Conservation (phyloP, 331 rosid genomes). For the Acacia concinna region DNA sequence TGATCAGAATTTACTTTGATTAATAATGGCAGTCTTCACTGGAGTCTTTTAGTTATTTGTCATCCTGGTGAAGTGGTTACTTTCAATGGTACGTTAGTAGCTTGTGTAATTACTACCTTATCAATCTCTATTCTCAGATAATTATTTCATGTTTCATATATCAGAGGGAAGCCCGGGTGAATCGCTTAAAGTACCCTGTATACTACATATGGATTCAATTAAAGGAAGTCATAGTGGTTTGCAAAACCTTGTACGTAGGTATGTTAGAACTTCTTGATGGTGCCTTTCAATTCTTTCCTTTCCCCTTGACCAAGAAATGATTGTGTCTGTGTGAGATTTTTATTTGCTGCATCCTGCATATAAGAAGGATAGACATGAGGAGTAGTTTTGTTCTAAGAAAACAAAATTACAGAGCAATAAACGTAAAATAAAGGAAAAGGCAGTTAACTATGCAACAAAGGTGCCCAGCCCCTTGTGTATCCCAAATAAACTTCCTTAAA, state of each 20-base stretch:
- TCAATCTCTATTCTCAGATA: conserved; percentile 18
- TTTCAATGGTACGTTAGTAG: conserved; percentile 52
- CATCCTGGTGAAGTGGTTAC: conserved; percentile 72
- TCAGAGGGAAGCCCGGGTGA: conserved; percentile 52
- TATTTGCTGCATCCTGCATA: neutral
- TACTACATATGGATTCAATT: conserved; percentile 86
- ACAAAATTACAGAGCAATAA: neutral
- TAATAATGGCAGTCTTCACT: conserved; percentile 60
- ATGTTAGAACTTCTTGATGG: conserved; percentile 26
- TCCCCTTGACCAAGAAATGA: neutral
- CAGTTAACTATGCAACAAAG: neutral
- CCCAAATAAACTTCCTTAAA: neutral
- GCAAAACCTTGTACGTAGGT: conserved; percentile 77
- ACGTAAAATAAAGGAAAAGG: neutral
- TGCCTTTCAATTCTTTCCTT: neutral
- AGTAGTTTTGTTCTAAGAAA: neutral
- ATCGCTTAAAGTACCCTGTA: conserved; percentile 59
- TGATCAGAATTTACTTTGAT: conserved; percentile 33
- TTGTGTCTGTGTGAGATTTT: neutral
- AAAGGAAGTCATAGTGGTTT: conserved; percentile 72
- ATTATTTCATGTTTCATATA: conserved; percentile 30
- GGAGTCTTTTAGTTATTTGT: conserved; percentile 83
- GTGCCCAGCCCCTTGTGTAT: no score
- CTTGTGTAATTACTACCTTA: neutral
- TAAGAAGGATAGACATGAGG: neutral